These are phyloP conservation scores for Ustilago loliicola DNA, from an alignment of 1,284 basidiomycete genomes.

Conservation along the genomic window DNA sequence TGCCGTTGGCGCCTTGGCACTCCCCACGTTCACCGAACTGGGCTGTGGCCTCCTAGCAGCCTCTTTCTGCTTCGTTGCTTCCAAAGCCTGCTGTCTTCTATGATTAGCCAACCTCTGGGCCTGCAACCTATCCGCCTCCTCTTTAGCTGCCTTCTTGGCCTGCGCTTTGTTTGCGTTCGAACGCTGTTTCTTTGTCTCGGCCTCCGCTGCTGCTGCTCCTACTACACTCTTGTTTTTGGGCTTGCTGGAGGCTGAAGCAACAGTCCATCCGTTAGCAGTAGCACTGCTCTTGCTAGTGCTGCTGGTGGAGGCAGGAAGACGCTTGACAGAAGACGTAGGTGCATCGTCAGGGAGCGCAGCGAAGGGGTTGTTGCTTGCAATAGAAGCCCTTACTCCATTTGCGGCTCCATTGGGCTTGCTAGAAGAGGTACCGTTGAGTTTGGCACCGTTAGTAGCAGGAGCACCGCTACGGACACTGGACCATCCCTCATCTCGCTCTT, in stretches of 20 bases:
- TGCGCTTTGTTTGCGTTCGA: conserved; percentile 58
- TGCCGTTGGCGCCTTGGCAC: conserved; percentile 20
- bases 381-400: conserved; percentile 13
- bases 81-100: conserved; percentile 45
- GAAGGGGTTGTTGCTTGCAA: conserved; percentile 54
- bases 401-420: conserved; percentile 7
- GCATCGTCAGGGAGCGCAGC: conserved; percentile 52
- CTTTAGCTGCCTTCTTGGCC: conserved; percentile 60
- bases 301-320: conserved; percentile 19
- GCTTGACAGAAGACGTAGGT: conserved; percentile 24
- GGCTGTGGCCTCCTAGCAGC: conserved; percentile 29
- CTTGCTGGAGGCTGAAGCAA: conserved; percentile 16
- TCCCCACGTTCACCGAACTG: conserved; percentile 10
- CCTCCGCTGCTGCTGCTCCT: conserved; percentile 12
- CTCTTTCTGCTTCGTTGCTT: conserved; percentile 33
- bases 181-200: conserved; percentile 61
- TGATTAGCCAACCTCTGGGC: conserved; percentile 57
- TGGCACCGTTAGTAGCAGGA: conserved; percentile 13
- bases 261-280: conserved; percentile 22
- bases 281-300: neutral
- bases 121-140: conserved; percentile 54
- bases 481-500: conserved; percentile 50
- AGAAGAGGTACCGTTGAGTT: conserved; percentile 10
- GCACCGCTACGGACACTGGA: conserved; percentile 36
- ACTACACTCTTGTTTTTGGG: conserved; percentile 1